Evolutionary conservation across 768 basidiomycete species (phyloP), one percentile per base, ranked within the genome.

Genomic region (Kwoniella heveanensis): DNA sequence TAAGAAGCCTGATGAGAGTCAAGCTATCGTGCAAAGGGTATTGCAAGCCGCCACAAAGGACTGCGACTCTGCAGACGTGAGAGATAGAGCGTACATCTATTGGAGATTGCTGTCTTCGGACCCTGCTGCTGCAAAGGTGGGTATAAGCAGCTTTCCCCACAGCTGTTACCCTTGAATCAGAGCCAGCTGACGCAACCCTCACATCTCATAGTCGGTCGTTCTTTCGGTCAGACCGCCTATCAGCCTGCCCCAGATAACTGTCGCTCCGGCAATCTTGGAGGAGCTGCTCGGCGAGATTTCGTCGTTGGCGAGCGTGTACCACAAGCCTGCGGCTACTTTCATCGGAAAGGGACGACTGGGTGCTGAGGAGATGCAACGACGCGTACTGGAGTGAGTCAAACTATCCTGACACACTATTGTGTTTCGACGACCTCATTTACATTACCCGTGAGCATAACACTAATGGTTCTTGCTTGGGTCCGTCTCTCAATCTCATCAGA

Each of bases 51-150:
- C 96, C 0, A 99, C 96, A 2, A 97, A 93, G 76, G 92, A 93
- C 70, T 96, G 93, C 70, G 96, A 99, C 73, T 93, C 90, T 5
- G 91, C 96, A 13, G 95, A 98, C 78, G 91, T 99, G 17, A 85
- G 96, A 46, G 96, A 99, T 79, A 85, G 94, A 53, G 96, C 96
- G 0, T 99, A 98, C 76, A 95, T 98, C 44, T 98, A 98, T 75
- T 99, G 96, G 96, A 85, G 96, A 65, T 76, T 99, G 66, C 80
- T 99, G 26, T 95, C 92, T 6, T 93, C 92, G 60, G 95, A 99
- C 79, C 91, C 94, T 0, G 91, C 87, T 1, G 92, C 95, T 19
- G 95, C 96, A 0, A 99, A 97, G 85, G 93, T 91, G 65, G 53
- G 82, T 49, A 5, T 17, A 22, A 49, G 5, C 21, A 26, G 48